These are phyloP conservation scores for Aspergillus sclerotiicarbonarius DNA, from an alignment of 495 filamentous ascomycete species.

Conservation along the genomic window DNA sequence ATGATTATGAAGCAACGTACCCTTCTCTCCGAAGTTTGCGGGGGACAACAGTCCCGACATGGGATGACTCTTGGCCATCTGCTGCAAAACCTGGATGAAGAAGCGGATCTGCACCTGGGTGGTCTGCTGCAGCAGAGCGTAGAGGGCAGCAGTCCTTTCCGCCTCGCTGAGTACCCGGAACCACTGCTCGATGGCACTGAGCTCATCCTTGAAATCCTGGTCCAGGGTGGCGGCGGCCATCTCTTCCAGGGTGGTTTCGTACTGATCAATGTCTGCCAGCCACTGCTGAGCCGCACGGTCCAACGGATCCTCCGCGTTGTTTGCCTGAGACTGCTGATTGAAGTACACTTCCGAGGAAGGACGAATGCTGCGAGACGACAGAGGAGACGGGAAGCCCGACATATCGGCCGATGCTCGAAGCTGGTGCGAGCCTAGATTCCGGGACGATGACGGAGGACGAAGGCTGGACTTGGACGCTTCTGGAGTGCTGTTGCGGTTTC, in stretches of 20 bases:
- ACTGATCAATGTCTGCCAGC: slow-evolving; percentile 98
- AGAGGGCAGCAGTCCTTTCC: slow-evolving; percentile 90
- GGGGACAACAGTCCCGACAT: slow-evolving; percentile 96
- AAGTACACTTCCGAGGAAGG: slow-evolving; percentile 93
- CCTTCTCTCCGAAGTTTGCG: slow-evolving; percentile 92
- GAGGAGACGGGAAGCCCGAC: slow-evolving; percentile 78
- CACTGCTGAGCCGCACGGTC: slow-evolving; percentile 96
- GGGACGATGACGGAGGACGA: slow-evolving; percentile 83
- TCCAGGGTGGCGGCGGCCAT: slow-evolving; percentile 98
- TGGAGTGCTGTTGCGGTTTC: slow-evolving; percentile 96
- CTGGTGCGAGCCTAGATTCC: slow-evolving; percentile 76
- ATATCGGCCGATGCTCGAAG: slow-evolving; percentile 96
- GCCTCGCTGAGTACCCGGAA: slow-evolving; percentile 96
- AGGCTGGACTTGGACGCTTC: slow-evolving; percentile 84
- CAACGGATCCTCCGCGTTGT: slow-evolving; percentile 75
- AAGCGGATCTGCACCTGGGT: slow-evolving; percentile 99
- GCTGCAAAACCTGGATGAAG: slow-evolving; percentile 97
- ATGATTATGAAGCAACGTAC: slow-evolving; percentile 42
- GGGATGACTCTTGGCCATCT: slow-evolving; percentile 97
- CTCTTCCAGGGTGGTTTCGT: slow-evolving; percentile 94
- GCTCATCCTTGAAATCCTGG: slow-evolving; percentile 99
- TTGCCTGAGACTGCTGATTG: slow-evolving; percentile 64
- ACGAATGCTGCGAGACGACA: slow-evolving; percentile 76
- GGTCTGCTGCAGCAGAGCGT: slow-evolving; percentile 94
- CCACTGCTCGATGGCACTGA: slow-evolving; percentile 99